Evolutionary conservation across 306 rosid genomes (phyloP).

Genomic region (Begonia masoniana): DNA sequence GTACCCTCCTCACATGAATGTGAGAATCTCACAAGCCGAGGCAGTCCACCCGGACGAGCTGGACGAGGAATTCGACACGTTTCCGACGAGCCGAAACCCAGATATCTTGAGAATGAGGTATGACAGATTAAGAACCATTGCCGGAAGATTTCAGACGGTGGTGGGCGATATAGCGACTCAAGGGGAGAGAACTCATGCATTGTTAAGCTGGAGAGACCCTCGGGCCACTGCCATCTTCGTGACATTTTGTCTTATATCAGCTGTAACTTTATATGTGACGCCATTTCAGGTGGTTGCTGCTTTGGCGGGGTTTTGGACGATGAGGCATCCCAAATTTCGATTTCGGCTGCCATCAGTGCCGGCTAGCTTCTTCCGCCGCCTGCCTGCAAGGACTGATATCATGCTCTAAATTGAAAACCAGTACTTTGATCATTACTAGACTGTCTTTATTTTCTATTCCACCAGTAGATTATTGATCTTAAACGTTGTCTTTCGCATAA

Average conservation of each 20-base stretch:
- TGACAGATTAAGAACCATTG: slow-evolving; percentile 36
- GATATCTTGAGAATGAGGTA: slow-evolving; percentile 39
- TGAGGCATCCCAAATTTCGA: slow-evolving; percentile 40
- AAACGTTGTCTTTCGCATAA: too few species aligned
- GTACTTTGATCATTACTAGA: too few species aligned
- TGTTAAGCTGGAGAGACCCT: slow-evolving; percentile 38
- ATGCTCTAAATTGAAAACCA: slow-evolving; percentile 11
- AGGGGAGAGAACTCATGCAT: slow-evolving; percentile 34
- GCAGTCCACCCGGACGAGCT: slow-evolving; percentile 35
- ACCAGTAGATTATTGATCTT: too few species aligned
- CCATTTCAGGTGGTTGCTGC: slow-evolving; percentile 33
- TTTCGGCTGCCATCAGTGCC: slow-evolving; percentile 33
- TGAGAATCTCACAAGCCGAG: slow-evolving; percentile 33
- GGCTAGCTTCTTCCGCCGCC: slow-evolving; percentile 38
- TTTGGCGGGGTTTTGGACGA: slow-evolving; percentile 19
- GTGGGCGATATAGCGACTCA: slow-evolving; percentile 46
- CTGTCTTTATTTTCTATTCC: too few species aligned
- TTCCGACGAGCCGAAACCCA: slow-evolving; percentile 24
- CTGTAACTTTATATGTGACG: slow-evolving; percentile 27
- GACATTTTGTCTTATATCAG: slow-evolving; percentile 24
- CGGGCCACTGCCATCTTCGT: slow-evolving; percentile 34
- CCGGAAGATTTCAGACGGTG: slow-evolving; percentile 33
- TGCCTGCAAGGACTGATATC: slow-evolving; percentile 29
- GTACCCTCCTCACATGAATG: slow-evolving; percentile 46
- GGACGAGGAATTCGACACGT: slow-evolving; percentile 45